Evolutionary conservation across 768 basidiomycete species (phyloP).

Genomic region (Heimioporus sp.): DNA sequence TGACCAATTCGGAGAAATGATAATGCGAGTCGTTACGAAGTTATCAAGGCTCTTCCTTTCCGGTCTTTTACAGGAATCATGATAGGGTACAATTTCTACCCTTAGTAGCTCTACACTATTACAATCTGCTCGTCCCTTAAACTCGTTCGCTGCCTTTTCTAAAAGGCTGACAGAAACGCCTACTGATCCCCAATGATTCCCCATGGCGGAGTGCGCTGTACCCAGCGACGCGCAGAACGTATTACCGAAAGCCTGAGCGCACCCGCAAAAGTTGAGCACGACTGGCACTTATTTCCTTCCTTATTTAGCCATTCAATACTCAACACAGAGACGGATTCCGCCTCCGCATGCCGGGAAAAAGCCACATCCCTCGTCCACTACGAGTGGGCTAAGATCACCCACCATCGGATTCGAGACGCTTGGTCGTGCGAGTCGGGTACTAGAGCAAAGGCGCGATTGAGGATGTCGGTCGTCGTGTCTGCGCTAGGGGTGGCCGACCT

Average conservation of each 20-base stretch:
- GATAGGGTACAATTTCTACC: no score
- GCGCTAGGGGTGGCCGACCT: constrained; percentile 2
- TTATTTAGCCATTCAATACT: constrained; percentile 11
- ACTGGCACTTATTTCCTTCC: constrained; percentile 38
- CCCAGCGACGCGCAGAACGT: constrained; percentile 36
- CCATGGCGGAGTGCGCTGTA: no score
- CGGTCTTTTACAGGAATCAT: no score
- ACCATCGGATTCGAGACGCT: constrained; percentile 44
- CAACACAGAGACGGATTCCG: constrained; percentile 55
- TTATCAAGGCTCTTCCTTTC: no score
- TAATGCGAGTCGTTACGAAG: no score
- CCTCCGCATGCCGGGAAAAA: constrained; percentile 43
- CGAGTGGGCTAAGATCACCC: constrained; percentile 45
- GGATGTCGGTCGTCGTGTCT: constrained; percentile 51
- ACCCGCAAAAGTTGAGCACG: constrained; percentile 52
- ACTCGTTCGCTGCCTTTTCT: constrained; percentile 20
- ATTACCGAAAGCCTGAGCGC: neutral
- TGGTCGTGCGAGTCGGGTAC: constrained; percentile 57
- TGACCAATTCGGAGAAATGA: no score
- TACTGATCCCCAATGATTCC: no score
- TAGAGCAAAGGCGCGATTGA: constrained; percentile 46
- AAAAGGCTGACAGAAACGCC: constrained; percentile 44
- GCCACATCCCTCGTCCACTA: constrained; percentile 52
- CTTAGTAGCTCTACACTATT: no score
- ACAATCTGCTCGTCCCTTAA: no score